A percentile compares a stretch with the other conserved stretches of the same genome.
phyloP scores from a whole-genome alignment of 2,329 filamentous ascomycete species.

The Hyphodiscus sp. region DNA sequence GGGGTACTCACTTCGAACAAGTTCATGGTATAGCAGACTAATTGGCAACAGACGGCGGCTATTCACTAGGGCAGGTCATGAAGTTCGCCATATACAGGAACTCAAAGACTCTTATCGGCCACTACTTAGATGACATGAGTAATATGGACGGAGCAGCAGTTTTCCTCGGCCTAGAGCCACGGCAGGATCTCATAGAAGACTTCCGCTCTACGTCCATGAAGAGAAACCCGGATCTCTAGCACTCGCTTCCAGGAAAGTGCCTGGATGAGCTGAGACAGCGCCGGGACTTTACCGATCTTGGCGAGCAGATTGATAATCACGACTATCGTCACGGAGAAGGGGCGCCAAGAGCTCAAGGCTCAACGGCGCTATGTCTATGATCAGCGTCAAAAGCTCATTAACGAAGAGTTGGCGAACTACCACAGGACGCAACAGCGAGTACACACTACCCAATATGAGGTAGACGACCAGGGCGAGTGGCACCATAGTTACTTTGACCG shows the following conservation, averaged over 20 bases:
- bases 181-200: constrained; percentile 10
- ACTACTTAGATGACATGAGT: constrained; percentile 15
- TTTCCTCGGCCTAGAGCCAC: constrained; percentile 7
- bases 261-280: constrained; percentile 3
- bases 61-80: no score
- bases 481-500: constrained; percentile 5
- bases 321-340: constrained; percentile 1
- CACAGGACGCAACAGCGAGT: neutral
- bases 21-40: neutral
- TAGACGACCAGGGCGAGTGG: constrained; percentile 4
- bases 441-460: neutral
- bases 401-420: constrained; percentile 6
- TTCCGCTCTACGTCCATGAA: constrained; percentile 8
- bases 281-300: constrained; percentile 4
- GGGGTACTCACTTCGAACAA: constrained; percentile 7
- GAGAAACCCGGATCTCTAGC: constrained; percentile 10
- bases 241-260: constrained; percentile 9
- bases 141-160: constrained; percentile 7
- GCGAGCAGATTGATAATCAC: constrained; percentile 5
- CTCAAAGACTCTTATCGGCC: constrained; percentile 10
- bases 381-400: constrained; percentile 6
- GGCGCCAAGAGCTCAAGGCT: constrained; percentile 5
- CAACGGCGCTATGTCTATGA: constrained; percentile 6
- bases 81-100: constrained; percentile 1
- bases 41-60: no score